Evolutionary conservation across 768 basidiomycete species (phyloP).

Genomic region (Gymnopilus dilepis): DNA sequence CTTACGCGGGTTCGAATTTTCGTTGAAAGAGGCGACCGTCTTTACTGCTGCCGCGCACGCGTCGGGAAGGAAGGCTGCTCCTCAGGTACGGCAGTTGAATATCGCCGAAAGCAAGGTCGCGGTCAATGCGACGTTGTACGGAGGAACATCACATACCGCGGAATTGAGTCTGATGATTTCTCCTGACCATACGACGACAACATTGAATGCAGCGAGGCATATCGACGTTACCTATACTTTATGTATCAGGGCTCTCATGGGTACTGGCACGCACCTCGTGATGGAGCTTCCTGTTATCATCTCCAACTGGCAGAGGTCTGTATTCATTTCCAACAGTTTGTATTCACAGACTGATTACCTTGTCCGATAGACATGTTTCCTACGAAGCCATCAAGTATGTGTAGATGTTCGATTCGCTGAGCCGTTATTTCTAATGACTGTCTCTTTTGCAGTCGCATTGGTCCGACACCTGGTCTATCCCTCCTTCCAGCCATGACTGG

Average conservation of each 20-base stretch:
- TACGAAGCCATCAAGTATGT: conserved; percentile 65
- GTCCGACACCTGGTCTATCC: conserved; percentile 52
- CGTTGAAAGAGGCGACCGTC: conserved; percentile 76
- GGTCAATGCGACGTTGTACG: conserved; percentile 75
- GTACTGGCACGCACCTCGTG: conserved; percentile 62
- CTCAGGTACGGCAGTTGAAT: conserved; percentile 56
- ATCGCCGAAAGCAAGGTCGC: conserved; percentile 76
- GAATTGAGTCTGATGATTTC: conserved; percentile 78
- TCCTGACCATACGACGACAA: conserved; percentile 76
- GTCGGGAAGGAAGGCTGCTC: conserved; percentile 60
- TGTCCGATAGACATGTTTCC: conserved; percentile 60
- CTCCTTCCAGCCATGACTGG: conserved; percentile 32
- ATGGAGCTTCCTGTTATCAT: conserved; percentile 83
- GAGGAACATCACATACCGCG: conserved; percentile 70
- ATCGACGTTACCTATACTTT: conserved; percentile 87
- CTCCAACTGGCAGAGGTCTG: conserved; percentile 86
- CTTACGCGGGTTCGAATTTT: conserved; percentile 84
- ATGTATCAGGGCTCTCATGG: conserved; percentile 78
- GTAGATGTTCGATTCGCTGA: conserved; percentile 24
- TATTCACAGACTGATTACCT: conserved; percentile 5
- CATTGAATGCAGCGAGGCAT: conserved; percentile 80
- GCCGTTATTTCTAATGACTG: background rate
- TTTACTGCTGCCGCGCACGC: conserved; percentile 68
- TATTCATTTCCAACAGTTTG: conserved; percentile 16
- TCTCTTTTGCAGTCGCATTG: conserved; percentile 45